Percentiles rank a stretch among this genome's conserved stretches.
phyloP scores from a whole-genome alignment of 164 flowering plant species.

The Chimonanthus praecox region DNA sequence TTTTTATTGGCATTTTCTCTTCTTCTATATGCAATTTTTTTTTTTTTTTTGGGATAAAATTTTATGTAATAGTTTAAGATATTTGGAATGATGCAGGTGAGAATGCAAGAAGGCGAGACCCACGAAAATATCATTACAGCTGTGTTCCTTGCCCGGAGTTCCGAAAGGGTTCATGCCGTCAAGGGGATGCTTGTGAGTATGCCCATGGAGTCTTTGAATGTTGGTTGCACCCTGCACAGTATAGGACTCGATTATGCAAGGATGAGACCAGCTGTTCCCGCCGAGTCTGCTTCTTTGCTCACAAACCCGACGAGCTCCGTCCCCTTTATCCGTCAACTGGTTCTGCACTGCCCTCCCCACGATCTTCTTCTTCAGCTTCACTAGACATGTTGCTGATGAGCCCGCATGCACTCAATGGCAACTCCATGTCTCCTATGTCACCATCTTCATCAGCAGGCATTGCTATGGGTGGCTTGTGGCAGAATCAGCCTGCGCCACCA shows the following conservation, averaged over 20 bases:
- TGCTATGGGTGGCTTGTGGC: conserved; percentile 15
- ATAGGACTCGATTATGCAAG: conserved; percentile 58
- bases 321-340: conserved; percentile 54
- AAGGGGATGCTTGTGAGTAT: conserved; percentile 61
- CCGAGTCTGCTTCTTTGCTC: conserved; percentile 65
- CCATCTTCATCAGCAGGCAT: conserved; percentile 24
- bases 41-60: too few relatives aligned
- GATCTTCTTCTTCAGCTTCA: conserved; percentile 21
- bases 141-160: conserved; percentile 70
- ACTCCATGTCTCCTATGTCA: conserved; percentile 73
- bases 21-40: too few relatives aligned
- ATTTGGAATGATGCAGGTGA: conserved; percentile 13
- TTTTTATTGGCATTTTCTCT: too few relatives aligned
- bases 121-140: conserved; percentile 57
- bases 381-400: conserved; percentile 8
- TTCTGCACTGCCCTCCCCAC: conserved; percentile 50
- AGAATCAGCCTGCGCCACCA: conserved; percentile 73
- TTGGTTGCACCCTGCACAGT: conserved; percentile 71
- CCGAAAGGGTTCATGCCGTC: conserved; percentile 51
- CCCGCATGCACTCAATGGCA: conserved; percentile 10
- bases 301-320: conserved; percentile 50
- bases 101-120: conserved; percentile 64
- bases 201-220: conserved; percentile 74
- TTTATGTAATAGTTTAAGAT: too few relatives aligned
- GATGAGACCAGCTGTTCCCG: conserved; percentile 45